Evolutionary conservation across 2,329 filamentous ascomycete species (phyloP).

Genomic region (Colletotrichum chlorophyti): DNA sequence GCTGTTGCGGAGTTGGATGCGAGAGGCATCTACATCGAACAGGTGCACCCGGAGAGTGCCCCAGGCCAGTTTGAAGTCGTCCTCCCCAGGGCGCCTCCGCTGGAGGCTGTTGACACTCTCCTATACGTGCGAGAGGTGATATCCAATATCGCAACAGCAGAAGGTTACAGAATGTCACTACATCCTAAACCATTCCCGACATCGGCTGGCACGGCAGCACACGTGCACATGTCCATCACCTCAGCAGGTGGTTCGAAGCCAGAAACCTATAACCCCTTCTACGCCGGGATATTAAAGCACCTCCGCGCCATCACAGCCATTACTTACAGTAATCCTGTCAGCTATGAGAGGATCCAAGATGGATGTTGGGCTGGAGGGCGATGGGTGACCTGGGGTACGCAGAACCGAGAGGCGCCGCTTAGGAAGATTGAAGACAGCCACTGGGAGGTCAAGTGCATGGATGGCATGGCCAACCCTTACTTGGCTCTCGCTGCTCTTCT

Average conservation of each 20-base stretch:
- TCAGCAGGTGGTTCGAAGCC: slow-evolving; percentile 46
- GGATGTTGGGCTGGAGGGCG: slow-evolving; percentile 80
- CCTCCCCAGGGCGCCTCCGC: slow-evolving; percentile 65
- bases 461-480: slow-evolving; percentile 82
- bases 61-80: slow-evolving; percentile 81
- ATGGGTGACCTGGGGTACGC: slow-evolving; percentile 81
- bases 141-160: slow-evolving; percentile 65
- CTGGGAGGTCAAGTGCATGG: slow-evolving; percentile 82
- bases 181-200: slow-evolving; percentile 72
- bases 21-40: slow-evolving; percentile 71
- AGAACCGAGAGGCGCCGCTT: slow-evolving; percentile 80
- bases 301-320: slow-evolving; percentile 73
- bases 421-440: slow-evolving; percentile 70
- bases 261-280: slow-evolving; percentile 68
- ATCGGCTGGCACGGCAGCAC: slow-evolving; percentile 69
- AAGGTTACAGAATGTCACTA: slow-evolving; percentile 72
- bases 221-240: slow-evolving; percentile 73
- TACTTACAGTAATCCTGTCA: slow-evolving; percentile 68
- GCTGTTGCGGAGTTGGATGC: slow-evolving; percentile 66
- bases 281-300: slow-evolving; percentile 73
- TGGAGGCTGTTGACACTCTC: slow-evolving; percentile 75
- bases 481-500: slow-evolving; percentile 69
- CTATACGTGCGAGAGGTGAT: slow-evolving; percentile 76
- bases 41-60: slow-evolving; percentile 77
- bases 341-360: slow-evolving; percentile 73